A percentile compares a stretch with the other conserved stretches of the same genome.
Evolutionary conservation across 2,329 filamentous ascomycete species (phyloP).

Genomic region (Didymella arachidicola): DNA sequence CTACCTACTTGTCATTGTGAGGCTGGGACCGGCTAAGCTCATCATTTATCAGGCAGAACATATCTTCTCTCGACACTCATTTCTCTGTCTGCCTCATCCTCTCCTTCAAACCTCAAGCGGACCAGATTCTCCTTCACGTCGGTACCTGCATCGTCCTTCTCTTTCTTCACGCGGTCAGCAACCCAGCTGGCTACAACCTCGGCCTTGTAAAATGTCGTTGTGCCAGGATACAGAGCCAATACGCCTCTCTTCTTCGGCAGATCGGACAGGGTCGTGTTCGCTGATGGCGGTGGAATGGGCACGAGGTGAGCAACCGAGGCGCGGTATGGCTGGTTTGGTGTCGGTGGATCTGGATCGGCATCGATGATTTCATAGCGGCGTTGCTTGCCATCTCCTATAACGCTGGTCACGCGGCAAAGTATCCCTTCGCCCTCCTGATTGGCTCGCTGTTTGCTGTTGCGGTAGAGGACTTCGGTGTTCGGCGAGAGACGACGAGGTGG

Average conservation of each 20-base stretch:
- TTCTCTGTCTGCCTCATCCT: constrained; percentile 55
- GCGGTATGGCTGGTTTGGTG: constrained; percentile 52
- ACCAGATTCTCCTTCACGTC: constrained; percentile 53
- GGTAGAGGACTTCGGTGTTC: constrained; percentile 60
- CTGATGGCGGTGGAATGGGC: constrained; percentile 53
- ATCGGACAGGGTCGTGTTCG: constrained; percentile 53
- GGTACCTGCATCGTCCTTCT: constrained; percentile 52
- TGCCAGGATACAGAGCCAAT: constrained; percentile 60
- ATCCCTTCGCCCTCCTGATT: constrained; percentile 59
- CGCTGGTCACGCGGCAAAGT: constrained; percentile 58
- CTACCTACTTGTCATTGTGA: not conserved
- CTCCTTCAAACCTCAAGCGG: constrained; percentile 58
- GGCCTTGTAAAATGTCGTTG: constrained; percentile 63
- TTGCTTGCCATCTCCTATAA: constrained; percentile 63
- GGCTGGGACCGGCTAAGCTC: not conserved
- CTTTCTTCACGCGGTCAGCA: constrained; percentile 42
- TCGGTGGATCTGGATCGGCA: constrained; percentile 54
- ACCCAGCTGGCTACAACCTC: constrained; percentile 57
- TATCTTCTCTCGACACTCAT: constrained; percentile 61
- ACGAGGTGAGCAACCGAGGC: constrained; percentile 58
- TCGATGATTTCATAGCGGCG: constrained; percentile 63
- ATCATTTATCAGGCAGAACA: constrained; percentile 53
- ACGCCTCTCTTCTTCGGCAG: constrained; percentile 55
- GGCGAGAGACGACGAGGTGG: constrained; percentile 45
- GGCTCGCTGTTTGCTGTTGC: constrained; percentile 53